Evolutionary conservation across 73 alveolate genomes (phyloP), one percentile per base, ranked within the genome.

Genomic region (Uronychia setigera): DNA sequence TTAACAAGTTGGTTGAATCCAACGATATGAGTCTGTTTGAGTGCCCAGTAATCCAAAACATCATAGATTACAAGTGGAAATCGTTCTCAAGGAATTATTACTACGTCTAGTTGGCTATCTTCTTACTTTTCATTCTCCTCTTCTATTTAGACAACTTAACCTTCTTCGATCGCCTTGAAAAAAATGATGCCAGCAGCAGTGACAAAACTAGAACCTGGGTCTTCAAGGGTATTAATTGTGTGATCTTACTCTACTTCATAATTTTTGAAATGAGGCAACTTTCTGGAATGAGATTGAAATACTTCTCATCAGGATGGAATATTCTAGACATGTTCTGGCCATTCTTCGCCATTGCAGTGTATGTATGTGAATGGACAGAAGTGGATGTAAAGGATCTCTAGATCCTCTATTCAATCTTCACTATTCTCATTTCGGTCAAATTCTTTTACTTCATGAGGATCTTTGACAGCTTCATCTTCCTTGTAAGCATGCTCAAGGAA

Each of bases 401-500:
- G 81, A 33, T 82, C 14, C 26, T 67, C 26, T 30, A 30, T 0
- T 28, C 35, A 1, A 30, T 60, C 0, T 14, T 60, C 19, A n/a
- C 74, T 31, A 25, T 83, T 74, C 32, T 82, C 5, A 32, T 33
- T 19, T 58, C 74, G 29, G 26, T 82, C n/a, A 82, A 82, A 82
- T 1, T 82, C 1, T 60, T 34, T 35, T 82, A 9, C 9, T 67
- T 32, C 77, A 31, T 82, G 29, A 60, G 89, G 74, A 74, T 82
- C 34, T 82, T 67, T 31, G 33, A 82, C 29, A 80, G 82, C 26
- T 60, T 82, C n/a, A 82, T 76, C 76, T 82, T 67, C 34, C 74
- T 31, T 31, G 83, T 82, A 19, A 1, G 35, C 0, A 82, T 82
- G 89, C 75, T 82, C 26, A 5, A 14, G 32, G 89, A 33, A 26